These are phyloP conservation scores for Selaginella moellendorffii DNA, from an alignment of 75 land plant genomes.

Conservation along the genomic window DNA sequence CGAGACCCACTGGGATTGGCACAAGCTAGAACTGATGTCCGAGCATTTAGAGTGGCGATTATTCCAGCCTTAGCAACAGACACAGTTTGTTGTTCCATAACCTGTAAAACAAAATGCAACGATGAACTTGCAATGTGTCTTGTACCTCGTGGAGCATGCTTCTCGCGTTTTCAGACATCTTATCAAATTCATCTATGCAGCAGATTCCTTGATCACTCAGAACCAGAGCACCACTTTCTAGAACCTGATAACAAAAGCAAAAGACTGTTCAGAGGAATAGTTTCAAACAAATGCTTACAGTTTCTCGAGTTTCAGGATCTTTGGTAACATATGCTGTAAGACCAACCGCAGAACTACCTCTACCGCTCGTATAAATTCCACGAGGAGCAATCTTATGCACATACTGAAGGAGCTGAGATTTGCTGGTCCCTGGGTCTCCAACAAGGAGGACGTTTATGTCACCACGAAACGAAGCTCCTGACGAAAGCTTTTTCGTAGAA, in stretches of 20 bases:
- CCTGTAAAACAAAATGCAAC: conserved; percentile 24
- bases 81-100: conserved; percentile 97
- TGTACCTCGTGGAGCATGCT: conserved; percentile 95
- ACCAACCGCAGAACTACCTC: conserved; percentile 97
- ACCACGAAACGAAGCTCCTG: conserved; percentile 88
- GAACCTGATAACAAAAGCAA: conserved; percentile 33
- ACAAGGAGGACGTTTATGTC: conserved; percentile 91
- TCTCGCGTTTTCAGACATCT: conserved; percentile 92
- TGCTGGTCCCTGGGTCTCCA: conserved; percentile 99
- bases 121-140: not conserved
- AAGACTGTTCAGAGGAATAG: not conserved
- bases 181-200: conserved; percentile 96
- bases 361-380: conserved; percentile 95
- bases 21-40: conserved; percentile 92
- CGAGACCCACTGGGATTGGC: conserved; percentile 92
- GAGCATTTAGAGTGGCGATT: conserved; percentile 85
- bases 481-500: conserved; percentile 50
- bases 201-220: conserved; percentile 89
- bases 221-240: conserved; percentile 94
- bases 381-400: conserved; percentile 95
- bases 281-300: conserved; percentile 31
- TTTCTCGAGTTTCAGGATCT: conserved; percentile 98
- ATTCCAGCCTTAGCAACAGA: conserved; percentile 97
- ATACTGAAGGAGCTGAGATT: conserved; percentile 94
- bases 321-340: conserved; percentile 93